Evolutionary conservation across 2,329 filamentous ascomycete species (phyloP).

Genomic region (Claviceps sp.): DNA sequence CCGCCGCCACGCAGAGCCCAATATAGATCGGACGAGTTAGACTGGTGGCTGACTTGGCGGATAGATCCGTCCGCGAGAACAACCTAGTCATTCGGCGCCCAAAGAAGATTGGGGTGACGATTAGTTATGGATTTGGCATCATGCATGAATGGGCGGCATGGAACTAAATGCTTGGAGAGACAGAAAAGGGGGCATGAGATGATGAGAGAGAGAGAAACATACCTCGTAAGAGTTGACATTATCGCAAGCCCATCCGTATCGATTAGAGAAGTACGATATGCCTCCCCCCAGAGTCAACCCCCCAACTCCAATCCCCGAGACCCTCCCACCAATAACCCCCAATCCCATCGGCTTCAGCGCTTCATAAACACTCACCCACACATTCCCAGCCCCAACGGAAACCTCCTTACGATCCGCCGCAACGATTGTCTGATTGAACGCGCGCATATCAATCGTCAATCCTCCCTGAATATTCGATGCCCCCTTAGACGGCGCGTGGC

Average conservation of each 20-base stretch:
- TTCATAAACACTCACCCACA: slow-evolving; percentile 12
- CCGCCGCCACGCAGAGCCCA: slow-evolving; percentile 44
- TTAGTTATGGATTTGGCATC: neutral
- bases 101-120: neutral
- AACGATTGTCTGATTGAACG: slow-evolving; percentile 12
- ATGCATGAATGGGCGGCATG: neutral
- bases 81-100: slow-evolving; percentile 8
- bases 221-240: slow-evolving; percentile 9
- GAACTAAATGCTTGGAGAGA: neutral
- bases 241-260: slow-evolving; percentile 13
- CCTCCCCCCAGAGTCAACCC: slow-evolving; percentile 15
- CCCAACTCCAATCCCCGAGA: slow-evolving; percentile 12
- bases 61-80: slow-evolving; percentile 25
- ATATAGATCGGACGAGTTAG: slow-evolving; percentile 35
- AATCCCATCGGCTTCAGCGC: slow-evolving; percentile 8
- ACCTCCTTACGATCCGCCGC: slow-evolving; percentile 7
- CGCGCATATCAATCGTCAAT: slow-evolving; percentile 15
- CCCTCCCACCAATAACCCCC: slow-evolving; percentile 13
- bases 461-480: slow-evolving; percentile 16
- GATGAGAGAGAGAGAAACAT: neutral
- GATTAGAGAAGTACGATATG: slow-evolving; percentile 11
- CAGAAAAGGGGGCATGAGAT: neutral
- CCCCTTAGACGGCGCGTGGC: slow-evolving; percentile 18
- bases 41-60: slow-evolving; percentile 23
- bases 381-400: slow-evolving; percentile 10